Percentiles rank a stretch among this genome's conserved stretches.
phyloP scores from a whole-genome alignment of 768 basidiomycete genomes.

The Sarcodon aspratus region DNA sequence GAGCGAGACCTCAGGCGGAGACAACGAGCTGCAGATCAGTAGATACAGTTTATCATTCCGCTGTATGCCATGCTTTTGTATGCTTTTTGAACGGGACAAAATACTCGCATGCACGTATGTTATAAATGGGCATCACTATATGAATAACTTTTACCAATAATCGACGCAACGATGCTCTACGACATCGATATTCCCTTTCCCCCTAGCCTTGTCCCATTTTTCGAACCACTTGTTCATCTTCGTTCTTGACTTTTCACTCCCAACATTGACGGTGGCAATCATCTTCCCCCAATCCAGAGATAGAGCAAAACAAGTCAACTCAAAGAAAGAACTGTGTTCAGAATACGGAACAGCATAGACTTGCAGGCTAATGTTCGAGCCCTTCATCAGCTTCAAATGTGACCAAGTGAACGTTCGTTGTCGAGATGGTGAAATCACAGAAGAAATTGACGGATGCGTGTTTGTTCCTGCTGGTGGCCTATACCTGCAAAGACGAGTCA shows the following conservation, averaged over 20 bases:
- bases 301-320: conserved; percentile 90
- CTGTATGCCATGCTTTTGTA: too few relatives aligned
- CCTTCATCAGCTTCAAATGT: conserved; percentile 56
- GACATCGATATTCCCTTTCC: conserved; percentile 29
- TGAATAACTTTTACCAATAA: conserved; percentile 29
- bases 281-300: conserved; percentile 79
- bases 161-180: conserved; percentile 28
- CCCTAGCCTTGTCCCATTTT: conserved; percentile 80
- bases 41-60: conserved; percentile 16
- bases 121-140: too few relatives aligned
- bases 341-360: conserved; percentile 87
- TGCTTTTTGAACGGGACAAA: too few relatives aligned
- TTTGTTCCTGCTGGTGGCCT: conserved; percentile 54
- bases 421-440: conserved; percentile 59
- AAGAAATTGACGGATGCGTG: conserved; percentile 48
- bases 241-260: conserved; percentile 53
- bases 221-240: conserved; percentile 90
- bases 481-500: conserved; percentile 31
- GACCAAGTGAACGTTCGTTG: conserved; percentile 56
- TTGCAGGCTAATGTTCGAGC: conserved; percentile 58
- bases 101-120: too few relatives aligned
- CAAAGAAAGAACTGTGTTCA: conserved; percentile 93
- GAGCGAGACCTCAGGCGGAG: conserved; percentile 90
- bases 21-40: conserved; percentile 59
- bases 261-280: conserved; percentile 93